Conservation (phyloP, 176 grass and related monocot species). For the Carex myosuroides region DNA sequence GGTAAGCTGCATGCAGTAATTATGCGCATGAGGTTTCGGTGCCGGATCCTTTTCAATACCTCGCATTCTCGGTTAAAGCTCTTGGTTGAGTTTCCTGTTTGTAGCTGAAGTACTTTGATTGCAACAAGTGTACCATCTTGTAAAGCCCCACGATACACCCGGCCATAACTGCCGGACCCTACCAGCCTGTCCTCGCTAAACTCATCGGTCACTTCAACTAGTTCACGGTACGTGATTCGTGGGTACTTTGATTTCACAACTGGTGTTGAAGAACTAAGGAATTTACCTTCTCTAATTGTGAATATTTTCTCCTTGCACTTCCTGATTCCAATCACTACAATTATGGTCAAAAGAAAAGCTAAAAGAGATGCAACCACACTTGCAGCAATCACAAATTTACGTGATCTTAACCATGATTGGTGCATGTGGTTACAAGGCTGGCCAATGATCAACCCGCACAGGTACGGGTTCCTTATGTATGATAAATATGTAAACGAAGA, state of each 20-base stretch:
- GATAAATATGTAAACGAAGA: slow-evolving; percentile 39
- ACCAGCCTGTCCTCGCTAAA: slow-evolving; percentile 52
- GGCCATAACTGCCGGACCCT: slow-evolving; percentile 73
- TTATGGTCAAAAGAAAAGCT: slow-evolving; percentile 43
- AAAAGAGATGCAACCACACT: slow-evolving; percentile 23
- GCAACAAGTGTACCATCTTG: slow-evolving; percentile 63
- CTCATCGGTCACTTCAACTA: slow-evolving; percentile 60
- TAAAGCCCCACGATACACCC: slow-evolving; percentile 61
- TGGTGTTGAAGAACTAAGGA: slow-evolving; percentile 36
- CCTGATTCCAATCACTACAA: slow-evolving; percentile 31
- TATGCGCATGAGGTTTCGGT: slow-evolving; percentile 92
- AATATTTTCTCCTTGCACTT: slow-evolving; percentile 34
- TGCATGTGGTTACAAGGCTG: slow-evolving; percentile 16
- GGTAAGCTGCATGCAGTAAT: slow-evolving; percentile 77
- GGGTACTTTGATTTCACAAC: slow-evolving; percentile 70
- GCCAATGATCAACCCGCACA: slow-evolving; percentile 33
- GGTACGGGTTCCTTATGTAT: slow-evolving; percentile 52
- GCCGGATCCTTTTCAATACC: slow-evolving; percentile 87
- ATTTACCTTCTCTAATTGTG: slow-evolving; percentile 24
- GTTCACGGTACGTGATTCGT: slow-evolving; percentile 69
- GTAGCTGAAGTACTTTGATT: slow-evolving; percentile 86
- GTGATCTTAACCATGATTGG: slow-evolving; percentile 31
- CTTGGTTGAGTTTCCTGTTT: slow-evolving; percentile 74
- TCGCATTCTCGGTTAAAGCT: slow-evolving; percentile 88
- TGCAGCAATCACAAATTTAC: slow-evolving; percentile 39